These are phyloP conservation scores for Phytopythium aichiense DNA, from an alignment of 352 stramenopile species.

Conservation along the genomic window DNA sequence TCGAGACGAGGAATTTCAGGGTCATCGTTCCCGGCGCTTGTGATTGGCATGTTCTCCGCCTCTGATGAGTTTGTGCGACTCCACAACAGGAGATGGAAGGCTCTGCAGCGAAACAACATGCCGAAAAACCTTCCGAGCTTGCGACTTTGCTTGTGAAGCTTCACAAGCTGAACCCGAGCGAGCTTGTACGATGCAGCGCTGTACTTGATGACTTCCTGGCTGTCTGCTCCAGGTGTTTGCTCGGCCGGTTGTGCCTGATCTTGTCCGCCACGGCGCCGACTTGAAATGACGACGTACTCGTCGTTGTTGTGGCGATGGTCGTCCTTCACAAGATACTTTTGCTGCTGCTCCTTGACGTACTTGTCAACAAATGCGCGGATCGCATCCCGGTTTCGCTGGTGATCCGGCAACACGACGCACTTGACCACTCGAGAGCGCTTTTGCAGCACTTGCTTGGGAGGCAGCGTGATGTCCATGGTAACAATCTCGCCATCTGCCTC, in stretches of 20 bases:
- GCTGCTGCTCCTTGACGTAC: slow-evolving; percentile 63
- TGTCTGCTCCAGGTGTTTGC: not conserved
- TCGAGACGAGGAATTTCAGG: not conserved
- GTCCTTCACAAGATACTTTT: slow-evolving; percentile 54
- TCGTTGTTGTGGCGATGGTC: slow-evolving; percentile 46
- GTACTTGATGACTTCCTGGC: slow-evolving; percentile 64
- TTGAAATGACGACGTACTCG: slow-evolving; percentile 60
- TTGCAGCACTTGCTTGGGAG: slow-evolving; percentile 61
- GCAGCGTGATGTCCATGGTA: slow-evolving; percentile 64
- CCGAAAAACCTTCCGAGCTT: slow-evolving; percentile 71
- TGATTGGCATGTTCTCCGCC: not conserved
- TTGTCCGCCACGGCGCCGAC: slow-evolving; percentile 19
- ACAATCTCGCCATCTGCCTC: slow-evolving; percentile 38
- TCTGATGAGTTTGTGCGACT: slow-evolving; percentile 21
- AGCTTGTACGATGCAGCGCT: slow-evolving; percentile 58
- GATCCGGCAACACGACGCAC: slow-evolving; percentile 56
- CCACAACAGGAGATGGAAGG: slow-evolving; percentile 67
- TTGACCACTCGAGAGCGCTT: slow-evolving; percentile 60
- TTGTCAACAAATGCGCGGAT: slow-evolving; percentile 55
- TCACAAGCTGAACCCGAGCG: slow-evolving; percentile 47
- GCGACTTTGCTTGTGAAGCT: slow-evolving; percentile 67
- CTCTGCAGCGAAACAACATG: slow-evolving; percentile 60
- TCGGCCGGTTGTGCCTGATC: slow-evolving; percentile 19
- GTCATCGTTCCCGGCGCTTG: not conserved
- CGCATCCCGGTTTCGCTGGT: slow-evolving; percentile 39